Evolutionary conservation across 305 asterid species (phyloP).

Genomic region (Fraxinus sp.): DNA sequence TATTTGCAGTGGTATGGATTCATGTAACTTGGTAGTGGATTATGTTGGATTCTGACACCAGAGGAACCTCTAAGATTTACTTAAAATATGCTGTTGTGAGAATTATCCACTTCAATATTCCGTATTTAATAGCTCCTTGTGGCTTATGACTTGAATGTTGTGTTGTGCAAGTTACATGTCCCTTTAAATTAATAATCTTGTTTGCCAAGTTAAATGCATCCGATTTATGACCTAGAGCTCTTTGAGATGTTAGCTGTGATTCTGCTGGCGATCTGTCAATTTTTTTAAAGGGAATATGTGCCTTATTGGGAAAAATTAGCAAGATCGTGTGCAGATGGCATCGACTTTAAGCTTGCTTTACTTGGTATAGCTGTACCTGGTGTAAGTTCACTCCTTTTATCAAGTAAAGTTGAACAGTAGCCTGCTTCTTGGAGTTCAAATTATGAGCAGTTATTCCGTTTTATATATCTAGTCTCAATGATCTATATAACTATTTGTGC

Average conservation of each 20-base stretch:
- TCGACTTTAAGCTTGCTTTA: not conserved
- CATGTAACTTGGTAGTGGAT: slow-evolving; percentile 4
- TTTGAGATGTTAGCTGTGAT: not conserved
- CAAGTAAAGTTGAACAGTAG: not conserved
- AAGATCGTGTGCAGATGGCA: not conserved
- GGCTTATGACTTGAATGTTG: not conserved
- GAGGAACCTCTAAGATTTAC: not conserved
- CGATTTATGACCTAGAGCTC: not conserved
- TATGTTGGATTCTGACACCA: slow-evolving; percentile 5
- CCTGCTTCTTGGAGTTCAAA: not conserved
- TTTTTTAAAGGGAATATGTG: not conserved
- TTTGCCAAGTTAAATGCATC: not conserved
- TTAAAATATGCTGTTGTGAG: not conserved
- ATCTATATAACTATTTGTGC: not conserved
- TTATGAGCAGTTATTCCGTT: not conserved
- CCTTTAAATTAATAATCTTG: not conserved
- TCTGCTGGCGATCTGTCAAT: not conserved
- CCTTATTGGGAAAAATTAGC: not conserved
- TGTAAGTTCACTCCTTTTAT: not conserved
- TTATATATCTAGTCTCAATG: not conserved
- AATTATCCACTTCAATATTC: not conserved
- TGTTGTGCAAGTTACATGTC: not conserved
- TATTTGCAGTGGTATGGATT: not conserved
- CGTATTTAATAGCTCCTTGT: not conserved
- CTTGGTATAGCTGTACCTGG: not conserved